These are phyloP conservation scores for Yarrowia sp. DNA, from an alignment of 805 yeast genomes.

Conservation along the genomic window DNA sequence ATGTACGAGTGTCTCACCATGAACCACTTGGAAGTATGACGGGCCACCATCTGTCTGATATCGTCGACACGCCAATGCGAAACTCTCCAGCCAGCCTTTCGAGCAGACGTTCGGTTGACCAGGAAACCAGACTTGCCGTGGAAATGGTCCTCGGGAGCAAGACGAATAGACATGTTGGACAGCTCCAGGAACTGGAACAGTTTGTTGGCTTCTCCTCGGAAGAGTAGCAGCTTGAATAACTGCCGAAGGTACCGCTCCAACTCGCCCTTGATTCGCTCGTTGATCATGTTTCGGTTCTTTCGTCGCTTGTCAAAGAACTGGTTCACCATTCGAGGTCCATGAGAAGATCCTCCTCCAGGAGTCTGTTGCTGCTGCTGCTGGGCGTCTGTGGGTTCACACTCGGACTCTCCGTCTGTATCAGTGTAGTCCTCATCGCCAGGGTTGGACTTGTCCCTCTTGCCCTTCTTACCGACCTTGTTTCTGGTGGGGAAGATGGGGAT, in stretches of 20 bases:
- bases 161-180: conserved; percentile 82
- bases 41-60: conserved; percentile 81
- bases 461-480: conserved; percentile 37
- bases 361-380: background rate
- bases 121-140: conserved; percentile 90
- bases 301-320: conserved; percentile 37
- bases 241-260: conserved; percentile 73
- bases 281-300: conserved; percentile 10
- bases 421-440: conserved; percentile 25
- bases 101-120: conserved; percentile 80
- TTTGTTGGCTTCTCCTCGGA: conserved; percentile 82
- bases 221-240: conserved; percentile 63
- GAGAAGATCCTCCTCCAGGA: conserved; percentile 7
- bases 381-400: background rate
- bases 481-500: conserved; percentile 57
- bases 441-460: conserved; percentile 1
- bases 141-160: conserved; percentile 80
- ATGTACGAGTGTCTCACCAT: conserved; percentile 83
- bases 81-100: conserved; percentile 94
- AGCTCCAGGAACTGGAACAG: conserved; percentile 87
- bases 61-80: conserved; percentile 84
- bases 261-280: conserved; percentile 43
- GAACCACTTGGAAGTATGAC: conserved; percentile 94
- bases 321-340: conserved; percentile 17
- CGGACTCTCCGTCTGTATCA: conserved; percentile 16